phyloP scores from a whole-genome alignment of 2,329 filamentous ascomycete species.

The Zymoseptoria brevis region DNA sequence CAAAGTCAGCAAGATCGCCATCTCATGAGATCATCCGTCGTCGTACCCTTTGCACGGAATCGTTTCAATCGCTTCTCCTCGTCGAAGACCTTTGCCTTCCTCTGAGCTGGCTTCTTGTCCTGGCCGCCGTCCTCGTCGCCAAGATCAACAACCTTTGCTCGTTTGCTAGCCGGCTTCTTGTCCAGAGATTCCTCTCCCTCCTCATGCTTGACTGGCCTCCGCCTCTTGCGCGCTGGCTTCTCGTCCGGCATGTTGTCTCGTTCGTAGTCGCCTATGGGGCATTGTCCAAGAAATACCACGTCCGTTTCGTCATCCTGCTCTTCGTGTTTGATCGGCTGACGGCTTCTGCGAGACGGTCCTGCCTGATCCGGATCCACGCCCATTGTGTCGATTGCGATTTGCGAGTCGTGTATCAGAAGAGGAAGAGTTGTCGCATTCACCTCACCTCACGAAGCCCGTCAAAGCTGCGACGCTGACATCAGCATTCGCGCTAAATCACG shows the following conservation, averaged over 20 bases:
- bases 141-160: not conserved
- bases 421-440: not conserved
- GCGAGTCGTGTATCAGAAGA: not conserved
- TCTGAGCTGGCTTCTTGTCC: not conserved
- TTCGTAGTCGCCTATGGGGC: not conserved
- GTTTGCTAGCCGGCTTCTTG: not conserved
- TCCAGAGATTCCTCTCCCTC: not conserved
- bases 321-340: not conserved
- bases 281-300: not conserved
- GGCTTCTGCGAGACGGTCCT: not conserved
- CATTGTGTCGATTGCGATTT: not conserved
- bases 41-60: constrained; percentile 12
- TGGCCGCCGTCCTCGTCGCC: not conserved
- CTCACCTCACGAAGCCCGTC: too few species aligned
- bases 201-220: not conserved
- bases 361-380: not conserved
- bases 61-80: constrained; percentile 21
- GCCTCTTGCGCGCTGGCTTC: not conserved
- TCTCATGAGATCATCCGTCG: not conserved
- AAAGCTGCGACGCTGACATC: not conserved
- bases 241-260: not conserved
- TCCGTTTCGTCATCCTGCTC: not conserved
- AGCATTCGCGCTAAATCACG: not conserved
- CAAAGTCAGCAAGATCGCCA: not conserved
- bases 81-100: constrained; percentile 12